A percentile compares a stretch with the other conserved stretches of the same genome.
Evolutionary conservation across 129 eudicot genomes (phyloP).

Genomic region (Centella asiatica): DNA sequence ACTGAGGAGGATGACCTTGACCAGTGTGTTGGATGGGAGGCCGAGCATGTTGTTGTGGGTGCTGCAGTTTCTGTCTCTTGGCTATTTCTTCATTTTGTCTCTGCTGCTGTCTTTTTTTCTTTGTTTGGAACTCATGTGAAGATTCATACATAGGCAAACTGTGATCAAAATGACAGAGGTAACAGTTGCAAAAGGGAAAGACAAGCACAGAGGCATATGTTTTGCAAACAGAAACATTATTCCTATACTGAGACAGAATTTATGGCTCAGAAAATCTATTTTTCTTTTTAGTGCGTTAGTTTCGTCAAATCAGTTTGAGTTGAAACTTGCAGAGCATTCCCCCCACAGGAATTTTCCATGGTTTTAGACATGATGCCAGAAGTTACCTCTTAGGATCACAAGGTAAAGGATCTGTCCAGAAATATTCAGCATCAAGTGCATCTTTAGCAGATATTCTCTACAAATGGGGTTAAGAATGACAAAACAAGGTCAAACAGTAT

Average conservation of each 20-base stretch:
- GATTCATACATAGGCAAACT: slow-evolving; percentile 88
- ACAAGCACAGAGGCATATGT: neutral
- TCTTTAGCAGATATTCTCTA: slow-evolving; percentile 92
- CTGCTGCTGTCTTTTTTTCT: slow-evolving; percentile 89
- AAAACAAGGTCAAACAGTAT: neutral
- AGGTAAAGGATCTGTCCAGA: slow-evolving; percentile 93
- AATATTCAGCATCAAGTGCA: slow-evolving; percentile 94
- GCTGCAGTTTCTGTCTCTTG: slow-evolving; percentile 61
- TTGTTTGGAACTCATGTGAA: slow-evolving; percentile 91
- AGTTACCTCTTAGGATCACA: slow-evolving; percentile 80
- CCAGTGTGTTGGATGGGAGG: slow-evolving; percentile 73
- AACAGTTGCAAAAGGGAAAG: neutral
- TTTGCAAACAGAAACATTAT: neutral
- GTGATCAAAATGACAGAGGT: too few relatives aligned
- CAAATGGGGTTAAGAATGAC: neutral
- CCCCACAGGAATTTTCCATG: neutral
- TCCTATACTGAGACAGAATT: neutral
- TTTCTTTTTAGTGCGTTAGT: too few relatives aligned
- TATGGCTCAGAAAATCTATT: too few relatives aligned
- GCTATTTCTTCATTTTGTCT: slow-evolving; percentile 73
- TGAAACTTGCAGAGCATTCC: neutral
- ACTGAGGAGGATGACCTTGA: slow-evolving; percentile 47
- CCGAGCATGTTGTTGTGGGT: slow-evolving; percentile 70
- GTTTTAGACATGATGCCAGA: neutral
- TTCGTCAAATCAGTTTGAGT: neutral